Conservation (phyloP, 306 rosid species). For the Vigna reflexopilosa region DNA sequence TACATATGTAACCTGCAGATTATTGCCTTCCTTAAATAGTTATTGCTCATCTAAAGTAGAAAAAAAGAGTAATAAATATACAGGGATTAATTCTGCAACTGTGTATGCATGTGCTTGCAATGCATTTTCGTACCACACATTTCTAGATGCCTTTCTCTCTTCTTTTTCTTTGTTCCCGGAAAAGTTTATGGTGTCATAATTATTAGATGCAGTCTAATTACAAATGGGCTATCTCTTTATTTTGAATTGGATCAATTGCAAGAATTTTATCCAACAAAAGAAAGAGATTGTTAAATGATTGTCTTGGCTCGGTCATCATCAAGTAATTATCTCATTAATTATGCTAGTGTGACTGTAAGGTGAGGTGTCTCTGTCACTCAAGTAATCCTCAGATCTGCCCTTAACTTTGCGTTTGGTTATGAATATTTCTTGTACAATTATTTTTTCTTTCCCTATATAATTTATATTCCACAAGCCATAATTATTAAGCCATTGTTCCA, state of each 20-base stretch:
- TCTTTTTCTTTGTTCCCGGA: not conserved
- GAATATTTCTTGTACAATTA: constrained; percentile 35
- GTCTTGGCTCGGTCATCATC: constrained; percentile 31
- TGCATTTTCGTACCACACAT: constrained; percentile 15
- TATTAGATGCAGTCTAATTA: constrained; percentile 6
- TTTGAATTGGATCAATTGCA: constrained; percentile 20
- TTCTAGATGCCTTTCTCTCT: constrained; percentile 3
- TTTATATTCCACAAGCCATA: not conserved
- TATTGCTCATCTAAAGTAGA: constrained; percentile 24
- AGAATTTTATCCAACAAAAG: constrained; percentile 37
- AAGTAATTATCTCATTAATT: constrained; percentile 38
- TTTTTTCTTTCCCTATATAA: not conserved
- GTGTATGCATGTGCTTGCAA: not conserved
- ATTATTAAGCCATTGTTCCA: not conserved
- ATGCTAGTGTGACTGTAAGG: constrained; percentile 38
- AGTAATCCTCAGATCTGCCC: constrained; percentile 43
- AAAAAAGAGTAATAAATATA: not conserved
- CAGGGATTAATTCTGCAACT: constrained; percentile 4
- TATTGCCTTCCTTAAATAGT: constrained; percentile 32
- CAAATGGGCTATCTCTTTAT: constrained; percentile 28
- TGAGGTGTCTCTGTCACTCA: constrained; percentile 54
- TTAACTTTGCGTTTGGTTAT: constrained; percentile 30
- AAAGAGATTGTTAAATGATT: constrained; percentile 41
- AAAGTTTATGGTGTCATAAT: constrained; percentile 26
- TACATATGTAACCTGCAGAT: constrained; percentile 9